Base-by-base conservation (phyloP, 306 rosid genomes). In the Sesbania bispinosa region DNA sequence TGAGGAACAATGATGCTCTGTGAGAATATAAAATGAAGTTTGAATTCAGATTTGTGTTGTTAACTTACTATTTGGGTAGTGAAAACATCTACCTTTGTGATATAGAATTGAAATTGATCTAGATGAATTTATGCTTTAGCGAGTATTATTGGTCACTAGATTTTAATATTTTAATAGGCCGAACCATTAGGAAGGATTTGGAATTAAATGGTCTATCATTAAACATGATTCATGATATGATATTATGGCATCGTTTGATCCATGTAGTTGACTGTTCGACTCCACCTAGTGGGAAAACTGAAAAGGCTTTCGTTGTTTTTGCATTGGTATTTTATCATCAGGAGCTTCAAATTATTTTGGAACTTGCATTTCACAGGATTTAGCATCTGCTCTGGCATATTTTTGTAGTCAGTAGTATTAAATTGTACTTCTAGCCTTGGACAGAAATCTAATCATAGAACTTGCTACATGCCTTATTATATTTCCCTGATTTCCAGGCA, bases 401-500 rank as follows among this genome's bases (percentile, higher is more conserved):
- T 26, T 38, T 47, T 63, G 41, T 58, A 36, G 36, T 46, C 20
- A 47, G 58, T 26, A 51, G 36, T 38, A 55, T 55, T 55, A 57
- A 13, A 55, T 7, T 64, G 18, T 35, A 63, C 50, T 64, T 78
- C 74, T 72, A 18, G 38, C 51, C 11, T 61, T 45, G 36, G 4
- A 53, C 62, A 6, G 27, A 62, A 3, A 42, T 33, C 47, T 59
- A 65, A 21, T 59, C n/a, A 42, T 26, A 24, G 6, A 27, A 39
- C 42, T 68, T 24, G 13, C 6, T 10, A 36, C 10, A 6, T 46
- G 36, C 48, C 10, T 39, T 57, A 19, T 20, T 47, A 41, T 38
- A 30, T 35, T 64, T 66, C 51, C 23, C 23, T 32, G 67, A 4
- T 64, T 32, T 79, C 38, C 88, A 94, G 98, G 97, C 98, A 42